Evolutionary conservation across 208 protist species (phyloP).

Genomic region (Acanthamoeba healyi): DNA sequence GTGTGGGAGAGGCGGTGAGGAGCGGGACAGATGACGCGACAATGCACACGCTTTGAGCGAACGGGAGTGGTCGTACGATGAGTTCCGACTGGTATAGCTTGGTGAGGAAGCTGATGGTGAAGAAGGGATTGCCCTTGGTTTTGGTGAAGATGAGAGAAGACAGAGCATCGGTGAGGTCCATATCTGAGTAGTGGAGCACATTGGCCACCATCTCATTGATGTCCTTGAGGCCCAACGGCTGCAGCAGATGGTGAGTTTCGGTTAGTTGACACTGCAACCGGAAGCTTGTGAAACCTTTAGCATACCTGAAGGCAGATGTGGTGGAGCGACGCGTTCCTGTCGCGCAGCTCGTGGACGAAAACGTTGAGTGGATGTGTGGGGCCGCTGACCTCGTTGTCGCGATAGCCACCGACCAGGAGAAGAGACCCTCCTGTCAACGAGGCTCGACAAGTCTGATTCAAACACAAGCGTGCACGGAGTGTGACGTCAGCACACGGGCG

Average conservation of each 20-base stretch:
- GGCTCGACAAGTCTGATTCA: not conserved
- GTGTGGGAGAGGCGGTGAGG: not conserved
- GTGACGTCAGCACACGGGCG: too few species aligned
- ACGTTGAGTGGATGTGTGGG: slow-evolving; percentile 29
- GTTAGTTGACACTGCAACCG: not conserved
- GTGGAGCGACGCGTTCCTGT: not conserved
- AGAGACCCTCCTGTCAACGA: not conserved
- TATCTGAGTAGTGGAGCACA: not conserved
- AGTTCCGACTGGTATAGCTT: slow-evolving; percentile 67
- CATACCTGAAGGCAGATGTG: not conserved
- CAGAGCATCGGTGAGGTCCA: not conserved
- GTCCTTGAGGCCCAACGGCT: slow-evolving; percentile 44
- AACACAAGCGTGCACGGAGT: not conserved
- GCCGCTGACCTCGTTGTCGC: slow-evolving; percentile 58
- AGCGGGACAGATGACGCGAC: not conserved
- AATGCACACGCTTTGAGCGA: not conserved
- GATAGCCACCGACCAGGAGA: slow-evolving; percentile 55
- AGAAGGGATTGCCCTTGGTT: slow-evolving; percentile 73
- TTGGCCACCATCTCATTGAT: slow-evolving; percentile 53
- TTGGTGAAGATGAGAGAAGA: slow-evolving; percentile 25
- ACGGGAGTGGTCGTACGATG: slow-evolving; percentile 25
- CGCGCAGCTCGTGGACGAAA: slow-evolving; percentile 39
- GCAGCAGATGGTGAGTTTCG: not conserved
- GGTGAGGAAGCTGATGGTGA: slow-evolving; percentile 71
- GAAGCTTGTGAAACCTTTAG: not conserved